phyloP scores from a whole-genome alignment of 768 basidiomycete species.

The Tylopilus felleus region DNA sequence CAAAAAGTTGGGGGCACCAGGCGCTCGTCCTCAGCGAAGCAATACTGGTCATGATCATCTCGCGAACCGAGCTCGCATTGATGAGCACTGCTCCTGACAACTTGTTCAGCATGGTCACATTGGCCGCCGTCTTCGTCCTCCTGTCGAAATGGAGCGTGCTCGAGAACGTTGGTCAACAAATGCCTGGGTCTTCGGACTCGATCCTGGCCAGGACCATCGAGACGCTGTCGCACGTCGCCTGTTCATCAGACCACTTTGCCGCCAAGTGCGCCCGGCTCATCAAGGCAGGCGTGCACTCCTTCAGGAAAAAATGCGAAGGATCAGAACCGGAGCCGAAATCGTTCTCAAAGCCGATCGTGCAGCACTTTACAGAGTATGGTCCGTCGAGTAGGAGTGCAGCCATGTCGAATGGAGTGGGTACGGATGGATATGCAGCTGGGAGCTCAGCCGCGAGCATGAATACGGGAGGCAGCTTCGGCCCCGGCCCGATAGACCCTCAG shows the following conservation, averaged over 20 bases:
- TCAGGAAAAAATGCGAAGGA: slow-evolving; percentile 28
- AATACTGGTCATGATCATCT: slow-evolving; percentile 34
- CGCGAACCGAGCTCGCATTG: slow-evolving; percentile 32
- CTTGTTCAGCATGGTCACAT: slow-evolving; percentile 40
- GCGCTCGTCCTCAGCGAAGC: slow-evolving; percentile 38
- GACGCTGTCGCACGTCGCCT: slow-evolving; percentile 33
- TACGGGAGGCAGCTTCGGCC: neutral
- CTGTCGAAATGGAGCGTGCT: slow-evolving; percentile 41
- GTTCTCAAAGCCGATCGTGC: slow-evolving; percentile 15
- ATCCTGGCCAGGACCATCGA: slow-evolving; percentile 36
- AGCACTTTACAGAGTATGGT: slow-evolving; percentile 23
- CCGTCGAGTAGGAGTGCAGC: slow-evolving; percentile 18
- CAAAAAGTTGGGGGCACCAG: slow-evolving; percentile 37
- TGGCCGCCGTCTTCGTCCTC: slow-evolving; percentile 43
- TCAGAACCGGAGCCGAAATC: slow-evolving; percentile 19
- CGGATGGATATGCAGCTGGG: slow-evolving; percentile 11
- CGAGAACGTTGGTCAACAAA: slow-evolving; percentile 32
- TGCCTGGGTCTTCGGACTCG: slow-evolving; percentile 38
- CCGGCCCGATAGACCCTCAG: slow-evolving; percentile 15
- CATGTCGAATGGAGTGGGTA: slow-evolving; percentile 14
- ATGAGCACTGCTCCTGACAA: slow-evolving; percentile 41
- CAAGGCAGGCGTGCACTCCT: slow-evolving; percentile 30
- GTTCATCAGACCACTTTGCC: slow-evolving; percentile 38
- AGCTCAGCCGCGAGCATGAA: slow-evolving; percentile 1
- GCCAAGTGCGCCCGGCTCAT: slow-evolving; percentile 44